Conservation (phyloP, 2,329 filamentous ascomycete genomes). For the Aureobasidium musti region DNA sequence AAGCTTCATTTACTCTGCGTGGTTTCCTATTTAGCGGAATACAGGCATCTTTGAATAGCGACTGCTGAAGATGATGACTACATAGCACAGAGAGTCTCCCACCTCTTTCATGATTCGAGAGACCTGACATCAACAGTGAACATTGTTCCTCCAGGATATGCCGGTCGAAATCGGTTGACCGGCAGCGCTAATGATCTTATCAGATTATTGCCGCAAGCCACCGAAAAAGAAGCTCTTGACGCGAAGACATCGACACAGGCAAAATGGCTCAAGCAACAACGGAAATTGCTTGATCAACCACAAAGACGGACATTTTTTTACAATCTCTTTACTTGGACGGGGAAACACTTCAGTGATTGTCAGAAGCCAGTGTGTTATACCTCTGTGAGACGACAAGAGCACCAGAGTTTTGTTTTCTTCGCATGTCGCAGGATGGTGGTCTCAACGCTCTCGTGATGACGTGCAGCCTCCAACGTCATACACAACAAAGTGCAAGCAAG, state of each 20-base stretch:
- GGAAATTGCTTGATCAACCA: background rate
- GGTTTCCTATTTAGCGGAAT: background rate
- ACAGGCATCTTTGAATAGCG: background rate
- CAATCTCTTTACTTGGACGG: too few species aligned
- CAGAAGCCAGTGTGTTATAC: too few species aligned
- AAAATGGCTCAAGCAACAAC: constrained; percentile 13
- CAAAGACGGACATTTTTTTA: too few species aligned
- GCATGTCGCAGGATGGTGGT: too few species aligned
- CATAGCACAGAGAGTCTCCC: background rate
- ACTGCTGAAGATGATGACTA: background rate
- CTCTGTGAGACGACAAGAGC: too few species aligned
- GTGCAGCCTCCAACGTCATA: background rate
- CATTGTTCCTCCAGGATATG: background rate
- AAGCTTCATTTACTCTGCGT: background rate
- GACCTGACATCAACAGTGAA: too few species aligned
- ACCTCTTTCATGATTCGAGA: too few species aligned
- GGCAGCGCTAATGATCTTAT: constrained; percentile 11
- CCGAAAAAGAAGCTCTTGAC: constrained; percentile 2
- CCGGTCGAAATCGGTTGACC: background rate
- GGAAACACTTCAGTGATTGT: too few species aligned
- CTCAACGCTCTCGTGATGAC: background rate
- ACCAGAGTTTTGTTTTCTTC: too few species aligned
- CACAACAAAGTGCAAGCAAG: background rate
- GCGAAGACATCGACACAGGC: background rate
- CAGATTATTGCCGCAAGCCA: constrained; percentile 23